phyloP scores from a whole-genome alignment of 371 early-diverging fungal species.

The Mucor irregularis region DNA sequence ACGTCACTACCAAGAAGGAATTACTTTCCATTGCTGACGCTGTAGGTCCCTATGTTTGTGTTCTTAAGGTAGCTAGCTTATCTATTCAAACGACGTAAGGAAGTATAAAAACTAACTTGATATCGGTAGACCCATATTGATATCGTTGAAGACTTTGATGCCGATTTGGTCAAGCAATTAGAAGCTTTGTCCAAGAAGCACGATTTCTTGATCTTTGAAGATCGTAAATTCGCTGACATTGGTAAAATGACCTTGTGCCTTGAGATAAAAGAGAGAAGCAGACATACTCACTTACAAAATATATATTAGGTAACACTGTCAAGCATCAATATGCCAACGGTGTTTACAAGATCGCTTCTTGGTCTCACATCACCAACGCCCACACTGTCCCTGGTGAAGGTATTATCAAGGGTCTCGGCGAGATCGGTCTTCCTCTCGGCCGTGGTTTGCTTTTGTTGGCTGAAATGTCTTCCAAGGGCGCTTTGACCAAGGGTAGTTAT shows the following conservation, averaged over 20 bases:
- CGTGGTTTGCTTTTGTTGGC: constrained; percentile 89
- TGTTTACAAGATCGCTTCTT: constrained; percentile 88
- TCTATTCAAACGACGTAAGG: too few relatives aligned
- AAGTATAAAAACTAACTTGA: not conserved
- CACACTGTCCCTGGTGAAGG: constrained; percentile 96
- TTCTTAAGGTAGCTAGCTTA: constrained; percentile 93
- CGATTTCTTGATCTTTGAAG: constrained; percentile 95
- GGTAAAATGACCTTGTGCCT: constrained; percentile 47
- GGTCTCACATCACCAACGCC: constrained; percentile 95
- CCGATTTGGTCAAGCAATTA: constrained; percentile 74
- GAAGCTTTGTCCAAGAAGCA: constrained; percentile 77
- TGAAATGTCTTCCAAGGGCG: constrained; percentile 95
- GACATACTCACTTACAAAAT: not conserved
- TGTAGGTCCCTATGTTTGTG: constrained; percentile 92
- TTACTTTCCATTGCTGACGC: constrained; percentile 84
- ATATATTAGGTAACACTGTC: constrained; percentile 92
- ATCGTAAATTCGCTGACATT: constrained; percentile 96
- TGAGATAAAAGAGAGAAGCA: not conserved
- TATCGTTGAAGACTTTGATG: constrained; percentile 90
- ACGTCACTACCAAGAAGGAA: constrained; percentile 85
- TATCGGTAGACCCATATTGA: constrained; percentile 88
- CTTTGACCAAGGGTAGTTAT: constrained; percentile 80
- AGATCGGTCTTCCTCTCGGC: constrained; percentile 80
- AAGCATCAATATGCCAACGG: constrained; percentile 91
- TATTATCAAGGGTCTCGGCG: constrained; percentile 87